Conservation (phyloP, 495 filamentous ascomycete genomes). For the Penicillium nucicola region DNA sequence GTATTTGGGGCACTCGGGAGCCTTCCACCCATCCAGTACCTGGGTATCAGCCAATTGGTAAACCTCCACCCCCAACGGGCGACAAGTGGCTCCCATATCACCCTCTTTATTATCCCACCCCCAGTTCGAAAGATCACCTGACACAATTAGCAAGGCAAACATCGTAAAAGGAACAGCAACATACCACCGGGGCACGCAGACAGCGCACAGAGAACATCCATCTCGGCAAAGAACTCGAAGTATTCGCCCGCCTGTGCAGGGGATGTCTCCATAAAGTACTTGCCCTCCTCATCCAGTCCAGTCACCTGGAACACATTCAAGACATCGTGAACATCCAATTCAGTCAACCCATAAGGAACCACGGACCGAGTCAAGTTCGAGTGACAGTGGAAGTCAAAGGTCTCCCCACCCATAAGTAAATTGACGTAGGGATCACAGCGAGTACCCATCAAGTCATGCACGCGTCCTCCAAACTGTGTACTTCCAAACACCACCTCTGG, state of each 20-base stretch:
- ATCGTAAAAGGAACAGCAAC: slow-evolving; percentile 7
- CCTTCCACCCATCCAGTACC: slow-evolving; percentile 57
- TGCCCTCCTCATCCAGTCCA: slow-evolving; percentile 64
- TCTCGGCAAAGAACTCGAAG: slow-evolving; percentile 76
- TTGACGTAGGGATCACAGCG: slow-evolving; percentile 77
- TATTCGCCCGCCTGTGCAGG: slow-evolving; percentile 64
- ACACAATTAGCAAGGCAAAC: slow-evolving; percentile 31
- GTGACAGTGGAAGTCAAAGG: slow-evolving; percentile 78
- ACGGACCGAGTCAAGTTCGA: slow-evolving; percentile 75
- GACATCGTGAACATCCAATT: slow-evolving; percentile 76
- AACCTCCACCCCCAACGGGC: slow-evolving; percentile 70
- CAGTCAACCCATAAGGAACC: slow-evolving; percentile 61
- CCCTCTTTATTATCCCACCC: slow-evolving; percentile 66
- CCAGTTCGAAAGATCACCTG: slow-evolving; percentile 70
- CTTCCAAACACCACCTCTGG: slow-evolving; percentile 36
- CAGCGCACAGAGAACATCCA: slow-evolving; percentile 70
- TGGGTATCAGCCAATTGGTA: slow-evolving; percentile 54
- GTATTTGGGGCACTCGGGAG: slow-evolving; percentile 56
- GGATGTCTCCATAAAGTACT: slow-evolving; percentile 75
- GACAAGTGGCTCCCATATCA: slow-evolving; percentile 68
- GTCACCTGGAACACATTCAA: slow-evolving; percentile 82
- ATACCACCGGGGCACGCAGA: slow-evolving; percentile 57
- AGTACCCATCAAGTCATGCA: slow-evolving; percentile 76
- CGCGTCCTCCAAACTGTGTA: slow-evolving; percentile 48
- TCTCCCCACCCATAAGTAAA: slow-evolving; percentile 62